Base-by-base conservation (phyloP, 768 basidiomycete genomes). In the Russula virescens region DNA sequence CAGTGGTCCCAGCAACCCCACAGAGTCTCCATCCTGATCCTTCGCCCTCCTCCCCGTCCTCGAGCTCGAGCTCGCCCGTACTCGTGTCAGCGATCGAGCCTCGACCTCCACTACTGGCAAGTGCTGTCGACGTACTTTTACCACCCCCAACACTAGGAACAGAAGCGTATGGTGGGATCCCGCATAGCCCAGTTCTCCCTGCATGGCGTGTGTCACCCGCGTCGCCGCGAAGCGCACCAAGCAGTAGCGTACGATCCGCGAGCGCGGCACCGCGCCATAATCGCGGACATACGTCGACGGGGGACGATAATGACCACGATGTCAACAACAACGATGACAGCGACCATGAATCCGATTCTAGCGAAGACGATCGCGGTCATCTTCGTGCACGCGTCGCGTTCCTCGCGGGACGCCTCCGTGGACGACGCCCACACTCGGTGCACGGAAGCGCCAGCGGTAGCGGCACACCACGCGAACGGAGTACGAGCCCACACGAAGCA, bases 371-470 rank as follows among this genome's bases (percentile, higher is more conserved):
- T 2, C 55, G 28, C 23, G 14, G 21, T n/a, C 49, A 50, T 26
- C 23, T 45, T 8, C 43, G 38, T 8, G 9, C 43, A 1, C 35
- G 28, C 31, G n/a, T 49, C 1, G 11, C 23, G 10, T 21, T 50
- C 13, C 47, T 61, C 16, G 13, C 59, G 5, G 38, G 63, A 49
- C 55, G 42, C 19, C 51, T 35, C 6, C 57, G 55, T 21, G 48
- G 42, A 58, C 58, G 42, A 51, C 57, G 65, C 14, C 57, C 42
- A n/a, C 62, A 57, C 52, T 62, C 64, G 25, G 25, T 58, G 46
- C 61, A 65, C 25, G 65, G 65, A 18, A 52, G 62, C 16, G 52
- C 47, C 14, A 62, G 35, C 16, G 52, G 52, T 9, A 62, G 35
- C 23, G n/a, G 50, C 11, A 58, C 62, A 7, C 56, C 49, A 14